A percentile compares a stretch with the other conserved stretches of the same genome.
Conservation (phyloP, 2,329 filamentous ascomycete species). For the Ophiostoma piceae region DNA sequence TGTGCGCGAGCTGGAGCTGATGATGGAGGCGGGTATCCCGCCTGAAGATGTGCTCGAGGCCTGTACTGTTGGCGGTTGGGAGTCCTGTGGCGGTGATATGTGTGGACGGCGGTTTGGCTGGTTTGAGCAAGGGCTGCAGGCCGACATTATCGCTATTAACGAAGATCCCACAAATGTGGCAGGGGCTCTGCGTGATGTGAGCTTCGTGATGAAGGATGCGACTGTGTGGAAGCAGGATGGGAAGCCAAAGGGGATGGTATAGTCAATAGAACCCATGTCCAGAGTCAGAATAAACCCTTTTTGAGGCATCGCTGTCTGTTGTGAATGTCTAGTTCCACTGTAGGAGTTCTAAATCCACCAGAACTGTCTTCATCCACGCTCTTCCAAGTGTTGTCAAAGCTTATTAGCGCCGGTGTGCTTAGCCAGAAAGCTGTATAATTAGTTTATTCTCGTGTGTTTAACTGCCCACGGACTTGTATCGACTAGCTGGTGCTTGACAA, state of each 20-base stretch:
- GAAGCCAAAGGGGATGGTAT: constrained; percentile 22
- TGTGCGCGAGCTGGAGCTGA: not conserved
- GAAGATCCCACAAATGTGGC: not conserved
- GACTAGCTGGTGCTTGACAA: too few species aligned
- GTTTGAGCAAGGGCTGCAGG: not conserved
- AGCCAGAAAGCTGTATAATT: too few species aligned
- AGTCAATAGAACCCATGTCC: not conserved
- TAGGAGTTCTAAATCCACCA: too few species aligned
- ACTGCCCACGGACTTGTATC: too few species aligned
- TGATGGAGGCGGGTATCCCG: not conserved
- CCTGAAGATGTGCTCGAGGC: not conserved
- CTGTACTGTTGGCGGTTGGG: not conserved
- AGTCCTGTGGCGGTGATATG: not conserved
- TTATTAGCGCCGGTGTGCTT: too few species aligned
- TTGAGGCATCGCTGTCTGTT: not conserved
- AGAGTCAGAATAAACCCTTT: not conserved
- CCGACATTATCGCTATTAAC: not conserved
- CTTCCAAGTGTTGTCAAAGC: too few species aligned
- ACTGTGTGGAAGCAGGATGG: constrained; percentile 43
- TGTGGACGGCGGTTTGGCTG: not conserved
- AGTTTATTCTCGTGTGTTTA: too few species aligned
- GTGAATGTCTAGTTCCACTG: too few species aligned
- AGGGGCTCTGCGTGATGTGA: constrained; percentile 35
- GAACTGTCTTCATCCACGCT: too few species aligned
- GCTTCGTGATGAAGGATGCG: constrained; percentile 55